These are phyloP conservation scores for Diplotaxis tenuifolia DNA, from an alignment of 345 rosid genomes.

Conservation along the genomic window DNA sequence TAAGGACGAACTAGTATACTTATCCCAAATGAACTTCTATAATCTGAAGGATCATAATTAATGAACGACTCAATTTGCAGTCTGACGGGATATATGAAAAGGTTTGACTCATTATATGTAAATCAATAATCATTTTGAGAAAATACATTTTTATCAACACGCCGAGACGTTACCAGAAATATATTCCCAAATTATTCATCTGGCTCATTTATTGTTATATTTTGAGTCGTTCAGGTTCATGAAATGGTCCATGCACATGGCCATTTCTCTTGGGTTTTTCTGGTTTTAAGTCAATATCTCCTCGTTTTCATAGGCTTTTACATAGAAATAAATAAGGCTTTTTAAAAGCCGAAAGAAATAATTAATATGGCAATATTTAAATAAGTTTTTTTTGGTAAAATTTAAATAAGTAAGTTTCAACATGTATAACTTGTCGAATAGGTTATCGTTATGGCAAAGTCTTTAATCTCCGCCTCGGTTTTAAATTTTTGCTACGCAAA, in stretches of 20 bases:
- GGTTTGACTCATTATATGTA: neutral
- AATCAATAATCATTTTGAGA: neutral
- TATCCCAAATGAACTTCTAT: neutral
- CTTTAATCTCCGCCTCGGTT: neutral
- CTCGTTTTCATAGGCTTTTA: conserved; percentile 3
- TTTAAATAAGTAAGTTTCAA: too few relatives aligned
- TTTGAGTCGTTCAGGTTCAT: conserved; percentile 10
- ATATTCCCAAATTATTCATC: neutral
- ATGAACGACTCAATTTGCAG: neutral
- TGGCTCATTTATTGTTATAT: neutral
- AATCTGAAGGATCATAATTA: neutral
- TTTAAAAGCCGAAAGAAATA: neutral
- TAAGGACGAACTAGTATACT: neutral
- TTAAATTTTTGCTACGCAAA: neutral
- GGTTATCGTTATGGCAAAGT: neutral
- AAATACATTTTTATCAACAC: neutral
- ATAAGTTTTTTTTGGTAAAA: too few relatives aligned
- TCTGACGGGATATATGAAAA: neutral
- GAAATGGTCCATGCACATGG: conserved; percentile 14
- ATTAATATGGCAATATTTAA: neutral
- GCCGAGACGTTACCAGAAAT: neutral
- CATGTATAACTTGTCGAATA: neutral
- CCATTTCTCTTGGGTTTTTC: conserved; percentile 5
- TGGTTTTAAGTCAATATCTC: conserved; percentile 28
- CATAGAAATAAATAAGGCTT: neutral